A percentile compares a stretch with the other conserved stretches of the same genome.
Evolutionary conservation across 2,329 filamentous ascomycete genomes (phyloP).

Genomic region (Talaromyces sp.): DNA sequence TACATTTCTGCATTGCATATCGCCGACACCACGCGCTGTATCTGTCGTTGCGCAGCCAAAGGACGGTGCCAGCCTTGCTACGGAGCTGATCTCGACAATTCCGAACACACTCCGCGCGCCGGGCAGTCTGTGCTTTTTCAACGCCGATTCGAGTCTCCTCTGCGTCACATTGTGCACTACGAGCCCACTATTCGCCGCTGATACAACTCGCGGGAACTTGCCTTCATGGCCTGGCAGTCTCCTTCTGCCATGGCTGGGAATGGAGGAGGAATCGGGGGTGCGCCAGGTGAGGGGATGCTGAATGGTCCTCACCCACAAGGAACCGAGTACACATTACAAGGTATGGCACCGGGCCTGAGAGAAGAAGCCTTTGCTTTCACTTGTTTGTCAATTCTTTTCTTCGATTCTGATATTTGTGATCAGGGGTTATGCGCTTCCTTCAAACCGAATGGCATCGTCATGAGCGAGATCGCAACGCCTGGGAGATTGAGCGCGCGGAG

Average conservation of each 20-base stretch:
- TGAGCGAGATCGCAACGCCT: slow-evolving; percentile 93
- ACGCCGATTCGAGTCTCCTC: not conserved
- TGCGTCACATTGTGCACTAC: not conserved
- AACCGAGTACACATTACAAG: slow-evolving; percentile 68
- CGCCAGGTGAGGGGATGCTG: slow-evolving; percentile 33
- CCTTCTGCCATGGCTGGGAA: slow-evolving; percentile 56
- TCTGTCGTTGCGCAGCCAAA: not conserved
- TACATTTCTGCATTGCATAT: not conserved
- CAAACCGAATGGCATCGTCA: slow-evolving; percentile 99
- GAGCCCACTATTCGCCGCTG: not conserved
- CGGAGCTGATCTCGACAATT: slow-evolving; percentile 3
- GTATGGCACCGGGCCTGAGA: slow-evolving; percentile 39
- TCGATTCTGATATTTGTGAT: not conserved
- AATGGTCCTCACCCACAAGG: slow-evolving; percentile 49
- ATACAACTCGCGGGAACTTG: not conserved
- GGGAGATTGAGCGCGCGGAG: slow-evolving; percentile 98
- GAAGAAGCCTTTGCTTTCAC: not conserved
- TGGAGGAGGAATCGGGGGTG: slow-evolving; percentile 48
- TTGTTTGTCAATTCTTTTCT: not conserved
- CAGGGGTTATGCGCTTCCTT: slow-evolving; percentile 97
- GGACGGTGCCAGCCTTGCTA: not conserved
- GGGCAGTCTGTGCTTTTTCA: not conserved
- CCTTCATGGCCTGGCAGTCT: slow-evolving; percentile 64
- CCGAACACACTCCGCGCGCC: slow-evolving; percentile 1
- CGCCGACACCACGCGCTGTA: not conserved